These are phyloP conservation scores for Fraxinus baroniana DNA, from an alignment of 305 asterid genomes.

Conservation along the genomic window DNA sequence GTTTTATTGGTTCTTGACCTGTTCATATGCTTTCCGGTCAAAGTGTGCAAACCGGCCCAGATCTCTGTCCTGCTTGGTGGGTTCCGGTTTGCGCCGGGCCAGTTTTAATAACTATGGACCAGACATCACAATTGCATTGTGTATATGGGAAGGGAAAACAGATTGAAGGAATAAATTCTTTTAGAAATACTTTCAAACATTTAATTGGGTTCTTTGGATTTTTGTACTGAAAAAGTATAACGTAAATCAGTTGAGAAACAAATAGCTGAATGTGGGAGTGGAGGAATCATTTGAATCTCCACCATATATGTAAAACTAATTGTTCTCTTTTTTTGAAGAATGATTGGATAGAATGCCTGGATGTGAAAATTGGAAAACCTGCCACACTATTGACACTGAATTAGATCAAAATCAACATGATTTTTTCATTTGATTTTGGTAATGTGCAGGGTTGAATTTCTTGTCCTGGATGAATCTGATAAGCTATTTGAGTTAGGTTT, in stretches of 20 bases:
- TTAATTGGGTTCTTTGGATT: background rate
- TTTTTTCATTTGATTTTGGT: background rate
- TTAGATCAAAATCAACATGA: background rate
- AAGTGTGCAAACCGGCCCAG: too few relatives aligned
- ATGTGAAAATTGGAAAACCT: background rate
- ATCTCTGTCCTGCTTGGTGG: too few relatives aligned
- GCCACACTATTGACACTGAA: conserved; percentile 14
- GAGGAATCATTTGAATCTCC: background rate
- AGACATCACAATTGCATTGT: background rate
- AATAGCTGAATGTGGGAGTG: background rate
- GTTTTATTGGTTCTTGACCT: too few relatives aligned
- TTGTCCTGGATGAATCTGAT: conserved; percentile 91
- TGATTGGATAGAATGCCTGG: background rate
- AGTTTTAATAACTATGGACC: background rate
- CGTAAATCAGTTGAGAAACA: background rate
- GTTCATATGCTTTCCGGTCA: too few relatives aligned
- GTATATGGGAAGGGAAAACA: background rate
- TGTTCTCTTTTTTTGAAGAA: background rate
- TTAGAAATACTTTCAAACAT: background rate
- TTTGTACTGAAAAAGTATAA: background rate
- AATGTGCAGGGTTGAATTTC: conserved; percentile 73
- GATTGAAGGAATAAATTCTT: background rate
- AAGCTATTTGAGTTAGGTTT: conserved; percentile 85
- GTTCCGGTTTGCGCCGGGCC: too few relatives aligned
- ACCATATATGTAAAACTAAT: background rate